These are phyloP conservation scores for Letharia columbiana DNA, from an alignment of 495 filamentous ascomycete genomes.

Conservation along the genomic window DNA sequence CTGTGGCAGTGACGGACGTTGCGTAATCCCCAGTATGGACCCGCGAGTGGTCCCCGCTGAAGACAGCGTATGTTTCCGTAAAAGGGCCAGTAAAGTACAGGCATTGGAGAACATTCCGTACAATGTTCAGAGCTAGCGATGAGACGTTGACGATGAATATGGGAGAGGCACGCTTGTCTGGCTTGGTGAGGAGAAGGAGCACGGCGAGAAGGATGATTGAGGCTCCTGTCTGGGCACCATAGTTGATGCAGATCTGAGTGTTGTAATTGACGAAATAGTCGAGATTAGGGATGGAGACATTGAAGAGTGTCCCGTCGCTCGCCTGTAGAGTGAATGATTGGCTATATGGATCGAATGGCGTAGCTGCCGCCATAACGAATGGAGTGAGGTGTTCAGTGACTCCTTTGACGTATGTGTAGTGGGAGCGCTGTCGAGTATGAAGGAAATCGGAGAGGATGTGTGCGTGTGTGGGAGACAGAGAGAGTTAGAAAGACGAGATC, in stretches of 20 bases:
- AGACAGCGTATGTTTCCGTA: conserved; percentile 49
- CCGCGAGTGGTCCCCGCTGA: conserved; percentile 46
- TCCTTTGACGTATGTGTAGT: background rate
- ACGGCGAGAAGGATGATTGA: conserved; percentile 57
- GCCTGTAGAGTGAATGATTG: conserved; percentile 50
- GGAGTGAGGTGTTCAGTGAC: background rate
- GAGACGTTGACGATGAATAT: conserved; percentile 59
- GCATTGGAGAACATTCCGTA: conserved; percentile 50
- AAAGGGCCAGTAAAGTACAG: conserved; percentile 53
- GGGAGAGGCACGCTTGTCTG: conserved; percentile 49
- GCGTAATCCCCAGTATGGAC: conserved; percentile 42
- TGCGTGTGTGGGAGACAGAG: background rate
- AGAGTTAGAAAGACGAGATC: background rate
- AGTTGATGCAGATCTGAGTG: conserved; percentile 55
- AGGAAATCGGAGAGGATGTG: background rate
- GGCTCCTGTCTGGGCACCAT: conserved; percentile 66
- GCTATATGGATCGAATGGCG: conserved; percentile 45
- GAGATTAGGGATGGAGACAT: conserved; percentile 42
- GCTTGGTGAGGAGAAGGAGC: conserved; percentile 53
- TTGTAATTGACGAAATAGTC: conserved; percentile 42
- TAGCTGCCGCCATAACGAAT: conserved; percentile 21
- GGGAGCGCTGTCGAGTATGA: background rate
- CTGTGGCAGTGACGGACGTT: conserved; percentile 43
- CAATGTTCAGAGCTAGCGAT: conserved; percentile 50
- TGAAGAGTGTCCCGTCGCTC: conserved; percentile 44